A percentile compares a stretch with the other conserved stretches of the same genome.
Conservation (phyloP, 2,329 filamentous ascomycete species). For the Didymella lethalis region DNA sequence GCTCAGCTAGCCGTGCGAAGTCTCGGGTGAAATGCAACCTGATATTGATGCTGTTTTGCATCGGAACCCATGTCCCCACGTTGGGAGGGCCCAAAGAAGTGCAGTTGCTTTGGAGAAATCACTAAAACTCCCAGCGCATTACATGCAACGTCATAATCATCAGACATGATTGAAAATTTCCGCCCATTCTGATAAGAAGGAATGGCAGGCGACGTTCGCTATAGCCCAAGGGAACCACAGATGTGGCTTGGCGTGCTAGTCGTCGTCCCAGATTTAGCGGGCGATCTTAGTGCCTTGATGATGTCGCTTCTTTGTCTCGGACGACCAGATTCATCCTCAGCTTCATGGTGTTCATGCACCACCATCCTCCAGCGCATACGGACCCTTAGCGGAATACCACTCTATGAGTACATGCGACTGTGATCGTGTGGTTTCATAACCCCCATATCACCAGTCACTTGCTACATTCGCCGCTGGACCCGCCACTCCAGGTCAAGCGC, state of each 20-base stretch:
- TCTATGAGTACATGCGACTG: constrained; percentile 15
- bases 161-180: background rate
- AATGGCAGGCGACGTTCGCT: background rate
- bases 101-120: background rate
- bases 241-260: background rate
- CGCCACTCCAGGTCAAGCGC: constrained; percentile 4
- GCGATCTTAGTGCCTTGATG: constrained; percentile 11
- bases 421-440: constrained; percentile 10
- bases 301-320: constrained; percentile 15
- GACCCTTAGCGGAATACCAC: background rate
- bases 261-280: constrained; percentile 12
- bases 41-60: background rate
- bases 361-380: constrained; percentile 1
- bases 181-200: background rate
- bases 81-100: background rate
- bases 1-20: background rate
- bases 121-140: background rate
- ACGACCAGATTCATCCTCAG: background rate
- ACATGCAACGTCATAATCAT: background rate
- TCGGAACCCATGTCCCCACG: background rate
- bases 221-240: background rate
- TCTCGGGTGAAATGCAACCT: background rate
- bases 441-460: background rate
- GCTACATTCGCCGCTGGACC: constrained; percentile 1
- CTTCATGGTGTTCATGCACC: background rate